Percentiles rank a stretch among this genome's conserved stretches.
Conservation (phyloP, 1,284 basidiomycete genomes). For the Irpex rosettiformis region DNA sequence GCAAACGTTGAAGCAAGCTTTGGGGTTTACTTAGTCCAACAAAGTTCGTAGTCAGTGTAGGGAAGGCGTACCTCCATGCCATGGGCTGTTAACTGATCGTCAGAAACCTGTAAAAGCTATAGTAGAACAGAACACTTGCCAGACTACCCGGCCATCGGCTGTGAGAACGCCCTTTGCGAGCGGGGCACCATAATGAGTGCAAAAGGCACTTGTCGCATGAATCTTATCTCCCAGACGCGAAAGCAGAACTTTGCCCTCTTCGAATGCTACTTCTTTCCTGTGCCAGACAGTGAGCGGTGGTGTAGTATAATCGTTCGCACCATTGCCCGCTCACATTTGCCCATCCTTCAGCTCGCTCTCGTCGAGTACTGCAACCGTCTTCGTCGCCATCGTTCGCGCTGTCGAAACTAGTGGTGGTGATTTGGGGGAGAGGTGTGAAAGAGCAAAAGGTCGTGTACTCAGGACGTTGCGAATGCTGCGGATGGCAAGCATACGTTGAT, state of each 20-base stretch:
- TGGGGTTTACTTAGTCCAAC: not conserved
- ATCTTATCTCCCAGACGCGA: conserved; percentile 74
- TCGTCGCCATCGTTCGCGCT: conserved; percentile 35
- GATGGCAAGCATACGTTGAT: conserved; percentile 5
- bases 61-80: conserved; percentile 73
- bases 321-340: conserved; percentile 52
- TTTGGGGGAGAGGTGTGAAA: not conserved
- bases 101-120: not conserved
- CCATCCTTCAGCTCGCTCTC: conserved; percentile 71
- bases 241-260: conserved; percentile 76
- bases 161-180: conserved; percentile 83
- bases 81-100: conserved; percentile 52
- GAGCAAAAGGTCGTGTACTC: not conserved
- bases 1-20: conserved; percentile 87
- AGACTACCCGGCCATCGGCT: conserved; percentile 76
- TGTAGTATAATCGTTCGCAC: not conserved
- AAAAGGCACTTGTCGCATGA: conserved; percentile 81
- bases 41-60: not conserved
- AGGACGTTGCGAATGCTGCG: conserved; percentile 5
- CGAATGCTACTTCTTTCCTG: conserved; percentile 84
- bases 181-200: conserved; percentile 87
- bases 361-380: conserved; percentile 64
- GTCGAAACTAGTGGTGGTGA: not conserved
- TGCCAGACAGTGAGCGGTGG: not conserved
- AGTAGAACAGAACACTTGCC: conserved; percentile 41